Base-by-base conservation (phyloP, 1,284 basidiomycete species). In the Cystobasidium pallidum region DNA sequence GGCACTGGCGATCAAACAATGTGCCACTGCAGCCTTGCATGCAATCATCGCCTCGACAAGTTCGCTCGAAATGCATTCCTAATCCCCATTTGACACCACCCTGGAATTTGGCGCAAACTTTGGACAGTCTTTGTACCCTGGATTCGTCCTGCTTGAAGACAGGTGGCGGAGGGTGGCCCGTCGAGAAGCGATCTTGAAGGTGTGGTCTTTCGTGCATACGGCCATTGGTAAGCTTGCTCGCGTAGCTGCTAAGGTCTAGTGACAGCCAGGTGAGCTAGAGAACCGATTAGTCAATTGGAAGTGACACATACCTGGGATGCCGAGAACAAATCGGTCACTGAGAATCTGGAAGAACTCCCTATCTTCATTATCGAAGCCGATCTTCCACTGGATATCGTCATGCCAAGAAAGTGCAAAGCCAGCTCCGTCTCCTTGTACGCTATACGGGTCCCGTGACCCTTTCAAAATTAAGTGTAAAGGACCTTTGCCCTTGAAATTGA, bases 21-120 rank as follows among this genome's bases (percentile, higher is more conserved):
- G 88, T 86, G 17, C 83, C 83, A 34, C 80, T 81, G 79, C 92
- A 94, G 15, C 81, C 83, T 2, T 76, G 75, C 17, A 76, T 51
- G 78, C 94, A 98, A 52, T 86, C 81, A 62, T 81, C 87, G n/a
- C 84, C 81, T 8, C 86, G 86, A 81, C 95, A 99, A 0, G 93
- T 86, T 57, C 92, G 86, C 81, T 99, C 95, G 52, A 94, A 84
- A 10, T 86, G 85, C 78, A 92, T 87, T 0, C 94, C 92, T 32
- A 95, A 85, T 8, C 95, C 95, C 81, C 94, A 94, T 34, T 91
- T 86, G n/a, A 95, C 89, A 19, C 94, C 94, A 70, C 91, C 91
- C 34, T 86, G 85, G 75, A 97, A 86, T 77, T 91, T 90, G 10
- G 92, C 92, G 75, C 90, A 91, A 32, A 91, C 81, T 76, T 86